Evolutionary conservation across 1,284 basidiomycete genomes (phyloP), one percentile per base, ranked within the genome.

Genomic region (Ganoderma lucidum): DNA sequence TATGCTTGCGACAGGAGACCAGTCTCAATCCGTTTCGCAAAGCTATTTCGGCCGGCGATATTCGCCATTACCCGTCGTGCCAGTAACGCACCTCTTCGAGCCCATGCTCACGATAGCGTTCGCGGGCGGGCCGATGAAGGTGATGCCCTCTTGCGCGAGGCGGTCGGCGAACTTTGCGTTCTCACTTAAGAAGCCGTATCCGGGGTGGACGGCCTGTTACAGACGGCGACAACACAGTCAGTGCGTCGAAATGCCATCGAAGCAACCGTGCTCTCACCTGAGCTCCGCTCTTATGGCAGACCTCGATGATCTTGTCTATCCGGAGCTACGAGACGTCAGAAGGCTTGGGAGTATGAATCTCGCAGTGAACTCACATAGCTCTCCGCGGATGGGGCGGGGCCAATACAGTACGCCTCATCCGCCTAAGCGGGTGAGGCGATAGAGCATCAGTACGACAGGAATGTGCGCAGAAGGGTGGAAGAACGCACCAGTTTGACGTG

Each of bases 331-430:
- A 28, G 28, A 6, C 3, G 39, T 60, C 2, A 51, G 14, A 23
- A 41, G 23, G 23, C 23, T 23, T 23, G 23, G 23, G 23, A 23
- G 23, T 23, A 23, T 23, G 23, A 23, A 23, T 23, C 23, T 23
- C 23, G 12, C 10, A 19, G 23, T 9, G 3, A 0, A 86, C 91
- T 79, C 68, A 95, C 94, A 83, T 98, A 98, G 75, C 95, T 96
- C 78, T 97, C 92, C 0, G 92, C 81, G 0, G 95, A 96, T 0
- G 92, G 91, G 1, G 96, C 94, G 19, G 95, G 95, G 0, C 97
- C 96, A 63, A 98, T 96, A 75, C 93, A 94, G 78, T 95, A 97
- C 5, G 96, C 96, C 78, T 98, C 96, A 78, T 98, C 96, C n/a
- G 97, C 96, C 92, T 95, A 62, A 64, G 42, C 37, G 41, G 3